phyloP scores from a whole-genome alignment of 805 yeast species.

The Nakazawaea holstii region DNA sequence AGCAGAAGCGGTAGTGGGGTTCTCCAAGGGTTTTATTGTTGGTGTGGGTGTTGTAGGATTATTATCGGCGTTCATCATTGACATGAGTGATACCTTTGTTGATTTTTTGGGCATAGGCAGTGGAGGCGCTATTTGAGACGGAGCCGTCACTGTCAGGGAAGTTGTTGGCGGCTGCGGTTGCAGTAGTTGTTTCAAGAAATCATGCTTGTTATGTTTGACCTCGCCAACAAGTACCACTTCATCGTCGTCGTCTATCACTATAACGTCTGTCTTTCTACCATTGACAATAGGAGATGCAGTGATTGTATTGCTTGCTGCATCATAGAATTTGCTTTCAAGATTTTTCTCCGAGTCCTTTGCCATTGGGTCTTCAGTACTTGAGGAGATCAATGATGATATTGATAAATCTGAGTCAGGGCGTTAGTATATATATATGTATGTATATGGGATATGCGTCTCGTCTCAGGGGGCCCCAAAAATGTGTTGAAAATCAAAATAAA shows the following conservation, averaged over 20 bases:
- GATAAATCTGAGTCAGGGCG: constrained; percentile 3
- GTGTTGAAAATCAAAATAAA: too few species aligned
- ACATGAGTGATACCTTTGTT: constrained; percentile 10
- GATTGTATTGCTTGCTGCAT: constrained; percentile 14
- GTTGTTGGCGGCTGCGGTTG: background rate
- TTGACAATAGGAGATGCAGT: background rate
- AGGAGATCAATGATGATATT: constrained; percentile 14
- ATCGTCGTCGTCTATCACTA: constrained; percentile 5
- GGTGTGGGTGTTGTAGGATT: background rate
- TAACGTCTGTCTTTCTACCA: background rate
- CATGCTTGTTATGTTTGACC: constrained; percentile 1
- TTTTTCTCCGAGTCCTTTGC: background rate
- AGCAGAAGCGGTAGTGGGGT: background rate
- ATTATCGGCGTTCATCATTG: constrained; percentile 8
- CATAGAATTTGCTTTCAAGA: constrained; percentile 8
- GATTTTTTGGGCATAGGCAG: constrained; percentile 3
- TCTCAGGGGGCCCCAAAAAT: too few species aligned
- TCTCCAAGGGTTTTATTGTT: background rate
- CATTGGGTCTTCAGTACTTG: background rate
- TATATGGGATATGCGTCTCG: too few species aligned
- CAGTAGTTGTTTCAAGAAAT: background rate
- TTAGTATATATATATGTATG: too few species aligned
- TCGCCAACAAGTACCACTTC: constrained; percentile 1
- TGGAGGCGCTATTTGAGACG: background rate
- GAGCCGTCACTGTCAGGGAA: background rate